Base-by-base conservation (phyloP, 805 yeast species). In the Brettanomyces naardenensis region DNA sequence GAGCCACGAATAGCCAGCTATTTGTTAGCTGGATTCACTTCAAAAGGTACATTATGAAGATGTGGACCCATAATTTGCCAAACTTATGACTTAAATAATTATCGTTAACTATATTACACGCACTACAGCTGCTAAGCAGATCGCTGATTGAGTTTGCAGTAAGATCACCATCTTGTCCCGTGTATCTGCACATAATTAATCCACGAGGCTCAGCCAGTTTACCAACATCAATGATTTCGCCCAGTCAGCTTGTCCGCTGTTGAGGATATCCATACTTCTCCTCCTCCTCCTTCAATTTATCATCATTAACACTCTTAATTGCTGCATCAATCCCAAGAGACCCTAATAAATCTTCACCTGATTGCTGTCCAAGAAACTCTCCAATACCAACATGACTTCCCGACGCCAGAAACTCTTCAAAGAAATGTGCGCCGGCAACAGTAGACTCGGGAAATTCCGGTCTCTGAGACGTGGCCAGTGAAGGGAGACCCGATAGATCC, bases 241-340 rank as follows among this genome's bases (percentile, higher is more conserved):
- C n/a, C n/a, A n/a, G n/a, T n/a, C n/a, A n/a, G n/a, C n/a, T n/a
- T n/a, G n/a, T n/a, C n/a, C n/a, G n/a, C n/a, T n/a, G n/a, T n/a
- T n/a, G n/a, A n/a, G n/a, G n/a, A n/a, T n/a, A n/a, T n/a, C n/a
- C n/a, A n/a, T n/a, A n/a, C 21, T 30, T 19, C 19, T 30, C 7
- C 33, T 30, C 17, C 10, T 9, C 20, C 33, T 30, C 22, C 6
- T 15, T 7, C 11, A 7, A 9, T 23, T 23, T 19, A 3, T 34
- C 37, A 4, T 26, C 37, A 11, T 34, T 28, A 9, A 17, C 14
- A 3, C 30, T 25, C 21, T 25, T 25, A 15, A 34, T 26, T 7
- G 37, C 37, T 26, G 21, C 37, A 25, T 34, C 37, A 11, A 34
- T 11, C 6, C 37, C 37, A 6, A 34, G 31, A 28, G 37, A 34